phyloP scores from a whole-genome alignment of 805 yeast species.

The Yarrowia phangngaensis region DNA sequence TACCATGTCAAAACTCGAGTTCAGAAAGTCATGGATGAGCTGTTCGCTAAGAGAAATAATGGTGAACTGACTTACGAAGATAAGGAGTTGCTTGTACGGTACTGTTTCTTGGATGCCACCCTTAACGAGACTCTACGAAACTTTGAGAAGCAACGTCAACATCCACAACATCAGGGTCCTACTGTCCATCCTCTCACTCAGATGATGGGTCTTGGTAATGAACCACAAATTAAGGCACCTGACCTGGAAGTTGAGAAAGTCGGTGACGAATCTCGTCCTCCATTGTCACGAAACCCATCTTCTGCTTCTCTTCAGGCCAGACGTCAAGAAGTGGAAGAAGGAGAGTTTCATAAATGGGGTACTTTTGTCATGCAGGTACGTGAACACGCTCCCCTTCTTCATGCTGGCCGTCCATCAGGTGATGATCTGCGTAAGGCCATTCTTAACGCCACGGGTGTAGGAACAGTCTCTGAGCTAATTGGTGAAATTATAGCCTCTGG shows the following conservation, averaged over 20 bases:
- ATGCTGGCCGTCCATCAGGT: constrained; percentile 44
- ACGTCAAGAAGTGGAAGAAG: constrained; percentile 85
- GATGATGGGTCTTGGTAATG: constrained; percentile 23
- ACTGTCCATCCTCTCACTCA: constrained; percentile 21
- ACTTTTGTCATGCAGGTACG: constrained; percentile 65
- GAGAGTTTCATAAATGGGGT: constrained; percentile 85
- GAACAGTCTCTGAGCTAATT: constrained; percentile 29
- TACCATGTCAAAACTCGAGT: constrained; percentile 43
- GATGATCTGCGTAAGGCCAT: constrained; percentile 47
- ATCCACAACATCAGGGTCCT: constrained; percentile 2
- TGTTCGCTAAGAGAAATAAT: constrained; percentile 55
- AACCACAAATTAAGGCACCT: constrained; percentile 17
- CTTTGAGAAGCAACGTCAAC: constrained; percentile 28
- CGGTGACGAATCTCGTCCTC: constrained; percentile 18
- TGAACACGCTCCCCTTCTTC: constrained; percentile 1
- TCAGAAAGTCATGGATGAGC: constrained; percentile 50
- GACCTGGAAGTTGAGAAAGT: constrained; percentile 18
- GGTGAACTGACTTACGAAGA: constrained; percentile 61
- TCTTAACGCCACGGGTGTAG: constrained; percentile 29
- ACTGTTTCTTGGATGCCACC: constrained; percentile 66
- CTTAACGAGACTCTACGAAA: constrained; percentile 50
- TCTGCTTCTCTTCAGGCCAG: constrained; percentile 52
- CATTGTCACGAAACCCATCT: constrained; percentile 33
- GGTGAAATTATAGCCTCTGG: constrained; percentile 27
- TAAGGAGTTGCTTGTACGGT: constrained; percentile 67